Evolutionary conservation across 2,329 filamentous ascomycete species (phyloP).

Genomic region (Epichloe sp.): DNA sequence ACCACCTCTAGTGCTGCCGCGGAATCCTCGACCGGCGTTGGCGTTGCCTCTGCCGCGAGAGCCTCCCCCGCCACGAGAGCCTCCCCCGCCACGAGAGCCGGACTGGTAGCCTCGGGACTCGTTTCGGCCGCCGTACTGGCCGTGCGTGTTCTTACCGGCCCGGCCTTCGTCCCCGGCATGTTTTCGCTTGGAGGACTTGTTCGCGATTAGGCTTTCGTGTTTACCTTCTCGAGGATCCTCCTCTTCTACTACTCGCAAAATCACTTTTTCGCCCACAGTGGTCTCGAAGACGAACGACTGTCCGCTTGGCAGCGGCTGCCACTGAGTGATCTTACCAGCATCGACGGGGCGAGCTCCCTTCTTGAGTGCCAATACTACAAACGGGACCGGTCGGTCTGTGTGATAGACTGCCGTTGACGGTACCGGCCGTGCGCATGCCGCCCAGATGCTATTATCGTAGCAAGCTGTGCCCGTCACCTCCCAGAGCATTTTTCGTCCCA

Average conservation of each 20-base stretch:
- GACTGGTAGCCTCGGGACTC: slow-evolving; percentile 31
- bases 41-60: slow-evolving; percentile 20
- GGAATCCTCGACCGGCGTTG: slow-evolving; percentile 21
- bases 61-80: slow-evolving; percentile 20
- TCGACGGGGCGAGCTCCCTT: slow-evolving; percentile 67
- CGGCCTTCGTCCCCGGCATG: slow-evolving; percentile 36
- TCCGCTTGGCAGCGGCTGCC: slow-evolving; percentile 62
- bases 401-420: slow-evolving; percentile 54
- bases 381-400: slow-evolving; percentile 65
- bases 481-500: slow-evolving; percentile 75
- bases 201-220: slow-evolving; percentile 49
- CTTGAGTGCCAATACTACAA: slow-evolving; percentile 71
- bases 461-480: slow-evolving; percentile 64
- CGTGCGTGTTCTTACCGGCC: slow-evolving; percentile 19
- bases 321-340: slow-evolving; percentile 68
- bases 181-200: slow-evolving; percentile 46
- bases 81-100: slow-evolving; percentile 19
- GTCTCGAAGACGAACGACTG: slow-evolving; percentile 69
- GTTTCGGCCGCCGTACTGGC: slow-evolving; percentile 24
- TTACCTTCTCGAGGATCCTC: slow-evolving; percentile 50
- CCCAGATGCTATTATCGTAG: slow-evolving; percentile 77
- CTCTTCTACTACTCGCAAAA: slow-evolving; percentile 71
- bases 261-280: slow-evolving; percentile 72
- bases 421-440: slow-evolving; percentile 63
- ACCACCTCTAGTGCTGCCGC: slow-evolving; percentile 28